These are phyloP conservation scores for Trichophaea hybrida DNA, from an alignment of 2,329 filamentous ascomycete species.

Conservation along the genomic window DNA sequence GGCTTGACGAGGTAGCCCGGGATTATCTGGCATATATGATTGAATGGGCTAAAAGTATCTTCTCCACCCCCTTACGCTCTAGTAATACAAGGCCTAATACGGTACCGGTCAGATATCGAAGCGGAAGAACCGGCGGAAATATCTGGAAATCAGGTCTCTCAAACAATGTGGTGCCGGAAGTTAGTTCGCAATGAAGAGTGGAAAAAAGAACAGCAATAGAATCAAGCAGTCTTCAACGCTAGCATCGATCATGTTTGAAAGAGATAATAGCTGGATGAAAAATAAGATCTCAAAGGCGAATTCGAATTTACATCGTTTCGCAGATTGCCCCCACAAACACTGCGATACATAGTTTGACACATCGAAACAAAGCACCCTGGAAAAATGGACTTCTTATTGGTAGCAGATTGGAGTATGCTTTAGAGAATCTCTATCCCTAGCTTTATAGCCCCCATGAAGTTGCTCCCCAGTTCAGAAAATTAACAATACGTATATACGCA, in stretches of 20 bases:
- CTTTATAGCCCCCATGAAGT: too few species aligned
- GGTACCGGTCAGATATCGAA: not conserved
- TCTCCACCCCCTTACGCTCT: not conserved
- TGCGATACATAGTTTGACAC: too few species aligned
- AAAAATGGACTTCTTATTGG: too few species aligned
- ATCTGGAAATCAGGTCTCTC: not conserved
- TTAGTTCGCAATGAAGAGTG: not conserved
- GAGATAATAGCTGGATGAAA: not conserved
- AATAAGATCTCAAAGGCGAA: not conserved
- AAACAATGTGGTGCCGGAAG: not conserved
- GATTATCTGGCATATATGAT: not conserved
- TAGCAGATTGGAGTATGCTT: too few species aligned
- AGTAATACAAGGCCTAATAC: too few species aligned
- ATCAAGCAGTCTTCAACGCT: too few species aligned
- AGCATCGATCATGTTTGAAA: not conserved
- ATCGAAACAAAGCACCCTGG: too few species aligned
- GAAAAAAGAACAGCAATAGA: not conserved
- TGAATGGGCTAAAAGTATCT: not conserved
- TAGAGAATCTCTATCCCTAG: too few species aligned
- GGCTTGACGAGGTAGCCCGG: not conserved
- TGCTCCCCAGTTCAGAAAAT: too few species aligned
- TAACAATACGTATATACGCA: too few species aligned
- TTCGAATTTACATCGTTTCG: not conserved
- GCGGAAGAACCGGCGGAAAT: not conserved
- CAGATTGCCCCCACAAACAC: not conserved